Conservation (phyloP, 2,329 filamentous ascomycete genomes). For the Trichoderma semiorbis region DNA sequence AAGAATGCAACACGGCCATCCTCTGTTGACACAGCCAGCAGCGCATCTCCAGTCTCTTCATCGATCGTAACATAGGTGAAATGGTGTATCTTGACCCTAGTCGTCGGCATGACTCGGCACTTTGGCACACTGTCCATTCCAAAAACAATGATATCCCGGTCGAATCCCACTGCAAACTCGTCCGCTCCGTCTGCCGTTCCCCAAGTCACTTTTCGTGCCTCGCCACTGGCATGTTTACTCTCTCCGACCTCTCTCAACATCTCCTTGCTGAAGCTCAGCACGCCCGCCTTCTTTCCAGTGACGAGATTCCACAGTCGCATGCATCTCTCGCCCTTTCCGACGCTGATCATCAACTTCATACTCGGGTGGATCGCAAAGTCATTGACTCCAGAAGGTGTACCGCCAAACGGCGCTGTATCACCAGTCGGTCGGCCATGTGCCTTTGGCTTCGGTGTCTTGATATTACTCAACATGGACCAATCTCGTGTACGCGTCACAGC, state of each 20-base stretch:
- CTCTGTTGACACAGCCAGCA: conserved; percentile 80
- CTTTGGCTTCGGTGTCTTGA: conserved; percentile 86
- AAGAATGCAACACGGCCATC: conserved; percentile 86
- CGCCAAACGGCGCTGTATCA: conserved; percentile 80
- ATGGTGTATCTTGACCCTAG: conserved; percentile 78
- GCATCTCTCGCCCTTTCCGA: conserved; percentile 82
- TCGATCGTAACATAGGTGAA: conserved; percentile 66
- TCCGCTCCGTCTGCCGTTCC: conserved; percentile 65
- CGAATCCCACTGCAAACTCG: conserved; percentile 86
- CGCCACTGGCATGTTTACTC: conserved; percentile 71
- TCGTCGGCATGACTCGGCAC: conserved; percentile 66
- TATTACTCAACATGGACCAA: conserved; percentile 81
- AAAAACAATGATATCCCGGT: conserved; percentile 79
- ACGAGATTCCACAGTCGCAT: conserved; percentile 97
- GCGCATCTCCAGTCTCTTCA: conserved; percentile 33
- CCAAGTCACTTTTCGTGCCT: conserved; percentile 82
- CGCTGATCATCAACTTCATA: conserved; percentile 93
- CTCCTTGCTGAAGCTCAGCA: conserved; percentile 76
- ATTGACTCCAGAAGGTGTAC: conserved; percentile 83
- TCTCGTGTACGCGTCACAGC: conserved; percentile 83
- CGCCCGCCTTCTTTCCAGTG: conserved; percentile 91
- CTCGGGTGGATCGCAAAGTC: conserved; percentile 94
- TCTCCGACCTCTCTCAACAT: conserved; percentile 74
- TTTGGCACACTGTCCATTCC: conserved; percentile 82
- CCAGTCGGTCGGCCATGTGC: conserved; percentile 76